phyloP scores from a whole-genome alignment of 2,329 filamentous ascomycete species.

The Apiospora rasikravindrae region DNA sequence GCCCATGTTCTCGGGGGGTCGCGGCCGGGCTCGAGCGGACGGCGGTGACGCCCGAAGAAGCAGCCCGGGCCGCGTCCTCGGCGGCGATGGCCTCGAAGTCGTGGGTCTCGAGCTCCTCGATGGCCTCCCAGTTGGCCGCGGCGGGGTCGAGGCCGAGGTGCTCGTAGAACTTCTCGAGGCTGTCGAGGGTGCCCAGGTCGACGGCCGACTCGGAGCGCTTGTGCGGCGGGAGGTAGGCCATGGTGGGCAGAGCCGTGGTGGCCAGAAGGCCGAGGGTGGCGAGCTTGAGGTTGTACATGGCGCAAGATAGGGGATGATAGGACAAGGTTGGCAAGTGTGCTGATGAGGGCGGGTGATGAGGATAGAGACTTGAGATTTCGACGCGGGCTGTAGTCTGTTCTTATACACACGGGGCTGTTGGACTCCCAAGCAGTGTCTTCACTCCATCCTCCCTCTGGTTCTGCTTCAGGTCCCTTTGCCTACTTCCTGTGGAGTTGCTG shows the following conservation, averaged over 20 bases:
- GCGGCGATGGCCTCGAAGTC: neutral
- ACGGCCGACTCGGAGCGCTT: neutral
- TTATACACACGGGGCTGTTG: neutral
- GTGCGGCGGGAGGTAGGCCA: neutral
- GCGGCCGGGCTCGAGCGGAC: neutral
- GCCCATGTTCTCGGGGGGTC: neutral
- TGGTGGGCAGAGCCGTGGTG: neutral
- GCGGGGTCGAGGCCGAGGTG: neutral
- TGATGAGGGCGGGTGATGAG: neutral
- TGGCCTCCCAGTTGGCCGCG: neutral
- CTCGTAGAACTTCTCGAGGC: neutral
- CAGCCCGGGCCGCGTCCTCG: neutral
- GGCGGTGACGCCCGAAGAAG: neutral
- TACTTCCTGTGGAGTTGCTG: neutral
- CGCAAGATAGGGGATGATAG: neutral
- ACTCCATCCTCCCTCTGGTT: neutral
- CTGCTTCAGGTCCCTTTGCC: no score
- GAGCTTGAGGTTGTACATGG: neutral
- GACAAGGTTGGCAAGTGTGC: neutral
- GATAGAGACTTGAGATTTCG: neutral
- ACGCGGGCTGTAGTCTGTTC: neutral
- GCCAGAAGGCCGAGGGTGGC: neutral
- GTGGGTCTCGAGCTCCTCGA: neutral
- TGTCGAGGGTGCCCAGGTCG: neutral
- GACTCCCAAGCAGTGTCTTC: neutral